Conservation (phyloP, 768 basidiomycete genomes). For the Boletus speciosus region DNA sequence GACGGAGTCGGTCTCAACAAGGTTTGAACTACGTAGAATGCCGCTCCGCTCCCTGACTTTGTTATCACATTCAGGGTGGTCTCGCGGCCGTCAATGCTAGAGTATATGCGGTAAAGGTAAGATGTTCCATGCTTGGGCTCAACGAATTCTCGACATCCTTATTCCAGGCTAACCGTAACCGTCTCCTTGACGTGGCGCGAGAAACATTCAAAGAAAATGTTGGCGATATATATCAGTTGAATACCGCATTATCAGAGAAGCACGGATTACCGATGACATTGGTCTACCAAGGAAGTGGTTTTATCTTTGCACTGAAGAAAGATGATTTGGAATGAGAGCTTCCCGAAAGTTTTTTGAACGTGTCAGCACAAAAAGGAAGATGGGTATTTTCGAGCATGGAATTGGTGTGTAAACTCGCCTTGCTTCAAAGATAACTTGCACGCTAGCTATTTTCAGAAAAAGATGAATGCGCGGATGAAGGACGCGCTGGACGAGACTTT, state of each 20-base stretch:
- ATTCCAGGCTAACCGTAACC: conserved; percentile 67
- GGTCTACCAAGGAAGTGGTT: conserved; percentile 70
- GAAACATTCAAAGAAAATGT: conserved; percentile 95
- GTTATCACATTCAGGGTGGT: conserved; percentile 47
- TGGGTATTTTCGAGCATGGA: conserved; percentile 79
- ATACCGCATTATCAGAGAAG: conserved; percentile 53
- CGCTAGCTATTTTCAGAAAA: conserved; percentile 50
- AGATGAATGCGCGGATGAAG: conserved; percentile 84
- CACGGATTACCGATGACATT: conserved; percentile 64
- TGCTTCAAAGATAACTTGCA: neutral
- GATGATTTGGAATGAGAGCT: conserved; percentile 46
- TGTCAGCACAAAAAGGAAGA: conserved; percentile 61
- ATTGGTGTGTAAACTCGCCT: conserved; percentile 48
- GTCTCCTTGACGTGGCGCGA: conserved; percentile 88
- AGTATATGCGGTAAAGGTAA: conserved; percentile 84
- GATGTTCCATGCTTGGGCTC: neutral
- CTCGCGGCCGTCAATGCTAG: conserved; percentile 72
- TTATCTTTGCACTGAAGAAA: conserved; percentile 71
- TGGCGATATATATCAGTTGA: conserved; percentile 76
- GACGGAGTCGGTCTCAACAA: conserved; percentile 62
- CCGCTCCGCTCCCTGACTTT: neutral
- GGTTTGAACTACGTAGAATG: conserved; percentile 35
- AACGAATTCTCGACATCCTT: neutral
- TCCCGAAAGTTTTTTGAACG: conserved; percentile 71
- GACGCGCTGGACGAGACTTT: conserved; percentile 90